Evolutionary conservation across 106 monocot species (phyloP).

Genomic region (Posidonia australis): DNA sequence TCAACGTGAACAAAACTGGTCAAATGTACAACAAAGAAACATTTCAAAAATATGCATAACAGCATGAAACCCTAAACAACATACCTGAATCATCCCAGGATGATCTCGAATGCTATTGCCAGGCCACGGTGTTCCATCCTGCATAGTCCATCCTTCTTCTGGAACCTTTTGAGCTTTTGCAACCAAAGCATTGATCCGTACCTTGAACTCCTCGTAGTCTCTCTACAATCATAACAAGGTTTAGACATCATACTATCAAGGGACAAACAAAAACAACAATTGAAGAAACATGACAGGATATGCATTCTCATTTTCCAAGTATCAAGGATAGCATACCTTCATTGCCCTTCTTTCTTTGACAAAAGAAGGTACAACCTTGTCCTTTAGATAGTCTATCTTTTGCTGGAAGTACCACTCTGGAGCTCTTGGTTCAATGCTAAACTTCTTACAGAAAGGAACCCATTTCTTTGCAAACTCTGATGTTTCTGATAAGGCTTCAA

Average conservation of each 20-base stretch:
- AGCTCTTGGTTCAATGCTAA: slow-evolving; percentile 24
- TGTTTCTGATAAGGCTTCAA: slow-evolving; percentile 28
- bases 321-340: slow-evolving; percentile 10
- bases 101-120: slow-evolving; percentile 27
- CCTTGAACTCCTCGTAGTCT: slow-evolving; percentile 30
- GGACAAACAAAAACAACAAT: neutral
- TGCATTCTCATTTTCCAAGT: neutral
- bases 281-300: neutral
- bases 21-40: neutral
- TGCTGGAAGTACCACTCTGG: slow-evolving; percentile 30
- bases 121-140: slow-evolving; percentile 29
- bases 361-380: slow-evolving; percentile 25
- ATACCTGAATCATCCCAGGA: slow-evolving; percentile 30
- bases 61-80: neutral
- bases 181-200: slow-evolving; percentile 29
- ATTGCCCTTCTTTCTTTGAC: slow-evolving; percentile 25
- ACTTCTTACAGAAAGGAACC: slow-evolving; percentile 31
- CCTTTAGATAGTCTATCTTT: slow-evolving; percentile 33
- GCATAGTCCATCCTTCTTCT: slow-evolving; percentile 32
- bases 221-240: slow-evolving; percentile 13
- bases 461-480: slow-evolving; percentile 30
- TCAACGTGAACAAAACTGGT: neutral
- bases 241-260: neutral
- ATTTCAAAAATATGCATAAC: neutral
- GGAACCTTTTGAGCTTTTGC: slow-evolving; percentile 28